Evolutionary conservation across 306 rosid species (phyloP).

Genomic region (Notholithocarpus densiflorus): DNA sequence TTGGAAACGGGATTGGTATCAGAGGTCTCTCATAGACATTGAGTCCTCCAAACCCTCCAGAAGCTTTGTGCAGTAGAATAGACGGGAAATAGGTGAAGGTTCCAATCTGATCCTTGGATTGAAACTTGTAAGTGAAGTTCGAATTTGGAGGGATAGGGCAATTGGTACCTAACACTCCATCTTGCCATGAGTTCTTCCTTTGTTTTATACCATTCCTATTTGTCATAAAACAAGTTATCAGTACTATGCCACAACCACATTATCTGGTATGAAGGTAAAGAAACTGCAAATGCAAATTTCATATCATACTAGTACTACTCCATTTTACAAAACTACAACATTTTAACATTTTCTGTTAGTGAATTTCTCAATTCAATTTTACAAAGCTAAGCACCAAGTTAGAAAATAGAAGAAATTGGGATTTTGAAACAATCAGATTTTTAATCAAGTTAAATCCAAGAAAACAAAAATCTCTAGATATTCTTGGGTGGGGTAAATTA

Average conservation of each 20-base stretch:
- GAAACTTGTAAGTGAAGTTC: conserved; percentile 83
- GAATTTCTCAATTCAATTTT: neutral
- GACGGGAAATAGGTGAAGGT: conserved; percentile 83
- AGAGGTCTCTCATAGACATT: conserved; percentile 69
- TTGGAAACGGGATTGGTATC: conserved; percentile 77
- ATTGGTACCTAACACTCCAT: conserved; percentile 92
- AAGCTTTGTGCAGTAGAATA: conserved; percentile 73
- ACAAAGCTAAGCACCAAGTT: neutral
- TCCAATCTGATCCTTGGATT: conserved; percentile 93
- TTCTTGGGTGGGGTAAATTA: neutral
- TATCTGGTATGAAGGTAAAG: neutral
- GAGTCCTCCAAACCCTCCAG: conserved; percentile 90
- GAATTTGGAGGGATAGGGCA: conserved; percentile 91
- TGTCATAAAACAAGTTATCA: conserved; percentile 12
- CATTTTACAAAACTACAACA: neutral
- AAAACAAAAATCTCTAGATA: neutral
- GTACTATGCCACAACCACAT: neutral
- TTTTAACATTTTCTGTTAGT: too few relatives aligned
- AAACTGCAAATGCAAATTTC: neutral
- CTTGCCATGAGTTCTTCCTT: conserved; percentile 99
- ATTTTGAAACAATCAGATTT: neutral
- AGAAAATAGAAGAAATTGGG: neutral
- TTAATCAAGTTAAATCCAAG: neutral
- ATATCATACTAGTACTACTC: neutral
- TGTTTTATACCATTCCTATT: conserved; percentile 92